These are phyloP conservation scores for Umbelopsis ramanniana DNA, from an alignment of 192 early-diverging fungal genomes.

Conservation along the genomic window DNA sequence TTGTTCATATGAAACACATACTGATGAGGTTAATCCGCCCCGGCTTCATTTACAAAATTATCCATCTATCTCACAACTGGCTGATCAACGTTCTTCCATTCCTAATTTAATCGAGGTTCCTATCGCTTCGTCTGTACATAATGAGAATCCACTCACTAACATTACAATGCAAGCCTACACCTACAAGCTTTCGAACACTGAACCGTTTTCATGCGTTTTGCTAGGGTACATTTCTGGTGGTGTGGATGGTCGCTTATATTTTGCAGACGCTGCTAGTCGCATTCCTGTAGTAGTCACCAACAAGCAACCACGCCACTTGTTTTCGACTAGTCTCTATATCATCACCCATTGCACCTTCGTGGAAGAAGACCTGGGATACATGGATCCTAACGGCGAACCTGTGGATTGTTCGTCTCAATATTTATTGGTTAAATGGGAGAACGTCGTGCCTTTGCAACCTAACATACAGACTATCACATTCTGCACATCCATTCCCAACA, in stretches of 20 bases:
- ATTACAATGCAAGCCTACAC: background rate
- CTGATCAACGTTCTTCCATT: background rate
- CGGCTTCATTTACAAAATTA: conserved; percentile 5
- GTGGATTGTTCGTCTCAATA: background rate
- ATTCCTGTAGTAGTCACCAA: background rate
- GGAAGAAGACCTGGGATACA: background rate
- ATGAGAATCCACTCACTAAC: background rate
- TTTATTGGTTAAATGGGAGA: background rate
- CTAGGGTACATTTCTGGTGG: conserved; percentile 1
- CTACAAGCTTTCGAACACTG: background rate
- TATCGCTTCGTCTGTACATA: background rate
- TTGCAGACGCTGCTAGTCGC: background rate
- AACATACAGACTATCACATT: background rate
- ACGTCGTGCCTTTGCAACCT: background rate
- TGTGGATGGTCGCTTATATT: background rate
- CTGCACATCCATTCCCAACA: conserved; percentile 5
- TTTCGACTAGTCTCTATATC: background rate
- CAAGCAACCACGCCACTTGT: background rate
- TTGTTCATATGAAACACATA: background rate
- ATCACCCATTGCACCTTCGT: background rate
- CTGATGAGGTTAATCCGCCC: background rate
- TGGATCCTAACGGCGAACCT: background rate
- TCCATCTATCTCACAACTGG: background rate
- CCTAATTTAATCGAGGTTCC: background rate
- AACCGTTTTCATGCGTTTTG: background rate